A percentile compares a stretch with the other conserved stretches of the same genome.
phyloP scores from a whole-genome alignment of 805 yeast genomes.

The Pichia occidentalis region DNA sequence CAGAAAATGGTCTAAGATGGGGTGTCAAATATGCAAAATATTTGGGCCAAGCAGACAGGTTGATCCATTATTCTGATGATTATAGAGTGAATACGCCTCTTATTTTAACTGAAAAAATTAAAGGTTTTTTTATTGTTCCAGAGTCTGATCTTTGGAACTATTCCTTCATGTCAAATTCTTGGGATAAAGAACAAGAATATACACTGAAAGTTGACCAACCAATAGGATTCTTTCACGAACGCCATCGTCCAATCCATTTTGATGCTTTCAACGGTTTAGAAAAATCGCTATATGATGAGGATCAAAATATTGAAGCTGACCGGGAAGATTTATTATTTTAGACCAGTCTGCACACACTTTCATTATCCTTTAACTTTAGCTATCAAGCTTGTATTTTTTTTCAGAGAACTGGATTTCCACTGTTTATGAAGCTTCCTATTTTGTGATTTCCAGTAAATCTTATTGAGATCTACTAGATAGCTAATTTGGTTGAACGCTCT shows the following conservation, averaged over 20 bases:
- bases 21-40: conserved; percentile 57
- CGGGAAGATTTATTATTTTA: conserved; percentile 14
- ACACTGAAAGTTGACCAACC: conserved; percentile 75
- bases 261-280: conserved; percentile 63
- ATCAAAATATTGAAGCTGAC: conserved; percentile 9
- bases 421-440: too few species aligned
- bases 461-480: too few species aligned
- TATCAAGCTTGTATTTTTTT: too few species aligned
- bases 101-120: conserved; percentile 62
- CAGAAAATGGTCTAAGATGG: conserved; percentile 70
- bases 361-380: too few species aligned
- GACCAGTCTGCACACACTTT: too few species aligned
- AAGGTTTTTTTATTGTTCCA: conserved; percentile 85
- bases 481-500: too few species aligned
- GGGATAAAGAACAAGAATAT: conserved; percentile 56
- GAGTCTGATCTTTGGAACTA: conserved; percentile 84
- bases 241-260: conserved; percentile 88
- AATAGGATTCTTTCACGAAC: conserved; percentile 70
- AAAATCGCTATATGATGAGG: too few species aligned
- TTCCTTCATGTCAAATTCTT: conserved; percentile 79
- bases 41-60: conserved; percentile 51
- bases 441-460: too few species aligned
- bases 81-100: conserved; percentile 63
- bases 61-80: conserved; percentile 58
- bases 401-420: too few species aligned